Conservation (phyloP, 352 stramenopile genomes). For the Phytopythium kandeliae region DNA sequence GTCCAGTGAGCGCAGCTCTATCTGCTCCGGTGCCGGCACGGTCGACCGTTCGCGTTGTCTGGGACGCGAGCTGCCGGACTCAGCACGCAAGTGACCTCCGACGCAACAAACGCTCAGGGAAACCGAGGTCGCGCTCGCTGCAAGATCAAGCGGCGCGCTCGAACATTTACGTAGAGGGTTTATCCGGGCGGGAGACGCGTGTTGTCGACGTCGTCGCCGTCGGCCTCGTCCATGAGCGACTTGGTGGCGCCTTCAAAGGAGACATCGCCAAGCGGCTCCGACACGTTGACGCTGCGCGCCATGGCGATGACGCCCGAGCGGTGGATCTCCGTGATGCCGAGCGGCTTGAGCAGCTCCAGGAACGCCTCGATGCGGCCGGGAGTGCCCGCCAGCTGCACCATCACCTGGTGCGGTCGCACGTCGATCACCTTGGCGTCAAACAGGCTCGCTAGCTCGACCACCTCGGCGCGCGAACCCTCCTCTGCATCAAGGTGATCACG, state of each 20-base stretch:
- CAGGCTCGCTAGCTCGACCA: constrained; percentile 75
- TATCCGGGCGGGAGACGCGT: constrained; percentile 68
- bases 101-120: too few relatives aligned
- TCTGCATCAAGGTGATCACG: constrained; percentile 33
- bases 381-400: constrained; percentile 77
- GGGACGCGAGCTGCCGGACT: too few relatives aligned
- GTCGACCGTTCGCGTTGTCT: too few relatives aligned
- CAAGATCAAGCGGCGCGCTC: background rate
- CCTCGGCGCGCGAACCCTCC: constrained; percentile 57
- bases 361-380: constrained; percentile 77
- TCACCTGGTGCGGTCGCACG: constrained; percentile 74
- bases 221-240: constrained; percentile 60
- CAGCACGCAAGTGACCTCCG: too few relatives aligned
- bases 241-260: constrained; percentile 73
- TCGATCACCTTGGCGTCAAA: constrained; percentile 87
- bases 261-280: constrained; percentile 56
- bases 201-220: constrained; percentile 57
- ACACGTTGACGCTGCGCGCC: constrained; percentile 61
- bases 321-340: constrained; percentile 83
- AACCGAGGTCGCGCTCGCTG: background rate
- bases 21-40: too few relatives aligned
- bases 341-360: constrained; percentile 73
- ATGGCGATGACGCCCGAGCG: constrained; percentile 83
- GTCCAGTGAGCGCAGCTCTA: too few relatives aligned
- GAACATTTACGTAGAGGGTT: constrained; percentile 2